These are phyloP conservation scores for Botrytis deweyae DNA, from an alignment of 2,329 filamentous ascomycete genomes.

Conservation along the genomic window DNA sequence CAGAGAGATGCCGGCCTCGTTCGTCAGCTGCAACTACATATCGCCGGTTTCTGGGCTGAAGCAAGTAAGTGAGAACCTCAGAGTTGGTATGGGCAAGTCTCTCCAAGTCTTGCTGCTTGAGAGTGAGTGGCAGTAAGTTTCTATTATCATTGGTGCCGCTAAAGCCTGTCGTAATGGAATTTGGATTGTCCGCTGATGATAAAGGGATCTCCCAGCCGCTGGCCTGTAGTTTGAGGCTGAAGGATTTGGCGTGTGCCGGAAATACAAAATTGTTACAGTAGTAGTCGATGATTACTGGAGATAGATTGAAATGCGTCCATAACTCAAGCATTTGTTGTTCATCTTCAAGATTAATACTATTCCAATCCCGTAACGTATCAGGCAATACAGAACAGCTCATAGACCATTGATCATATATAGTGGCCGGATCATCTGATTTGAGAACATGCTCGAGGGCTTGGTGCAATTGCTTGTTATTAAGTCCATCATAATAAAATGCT, in stretches of 20 bases:
- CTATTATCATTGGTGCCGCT: conserved; percentile 69
- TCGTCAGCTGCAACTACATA: conserved; percentile 50
- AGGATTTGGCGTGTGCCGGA: conserved; percentile 63
- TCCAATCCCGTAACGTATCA: conserved; percentile 51
- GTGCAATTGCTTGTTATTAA: conserved; percentile 50
- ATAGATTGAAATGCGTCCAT: conserved; percentile 51
- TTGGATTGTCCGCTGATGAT: conserved; percentile 45
- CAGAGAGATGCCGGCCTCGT: conserved; percentile 44
- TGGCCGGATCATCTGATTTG: conserved; percentile 53
- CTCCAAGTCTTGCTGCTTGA: conserved; percentile 59
- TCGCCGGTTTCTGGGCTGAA: conserved; percentile 50
- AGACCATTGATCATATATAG: conserved; percentile 55
- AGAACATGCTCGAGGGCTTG: conserved; percentile 51
- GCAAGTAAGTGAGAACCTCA: conserved; percentile 58
- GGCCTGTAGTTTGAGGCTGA: conserved; percentile 59
- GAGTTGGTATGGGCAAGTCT: conserved; percentile 60
- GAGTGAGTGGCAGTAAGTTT: conserved; percentile 57
- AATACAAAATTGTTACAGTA: conserved; percentile 66
- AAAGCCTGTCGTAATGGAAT: conserved; percentile 61
- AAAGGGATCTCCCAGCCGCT: conserved; percentile 68
- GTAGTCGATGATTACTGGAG: conserved; percentile 55
- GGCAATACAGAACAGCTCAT: conserved; percentile 46
- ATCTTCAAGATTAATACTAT: conserved; percentile 60
- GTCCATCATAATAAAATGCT: conserved; percentile 64
- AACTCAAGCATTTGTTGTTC: conserved; percentile 49